Conservation (phyloP, 1,284 basidiomycete genomes). For the Entoloma clypeatum region DNA sequence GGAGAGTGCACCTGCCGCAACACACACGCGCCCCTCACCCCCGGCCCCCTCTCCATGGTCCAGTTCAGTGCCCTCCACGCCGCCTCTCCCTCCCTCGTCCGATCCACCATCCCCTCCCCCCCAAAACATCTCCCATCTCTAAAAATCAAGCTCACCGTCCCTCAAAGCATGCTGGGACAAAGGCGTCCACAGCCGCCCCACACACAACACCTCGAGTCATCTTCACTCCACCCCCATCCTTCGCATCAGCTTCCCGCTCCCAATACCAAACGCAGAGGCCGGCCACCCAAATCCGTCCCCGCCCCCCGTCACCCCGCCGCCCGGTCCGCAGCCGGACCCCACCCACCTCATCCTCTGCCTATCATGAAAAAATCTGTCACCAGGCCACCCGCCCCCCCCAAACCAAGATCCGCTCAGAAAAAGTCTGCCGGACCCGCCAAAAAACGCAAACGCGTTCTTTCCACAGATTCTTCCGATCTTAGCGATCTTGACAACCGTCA, state of each 20-base stretch:
- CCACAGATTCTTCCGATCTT: slow-evolving; percentile 35
- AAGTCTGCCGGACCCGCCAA: slow-evolving; percentile 28
- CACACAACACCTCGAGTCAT: slow-evolving; percentile 20
- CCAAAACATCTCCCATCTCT: slow-evolving; percentile 38
- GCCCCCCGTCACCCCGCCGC: slow-evolving; percentile 21
- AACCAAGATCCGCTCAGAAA: slow-evolving; percentile 38
- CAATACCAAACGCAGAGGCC: slow-evolving; percentile 48
- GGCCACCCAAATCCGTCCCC: slow-evolving; percentile 45
- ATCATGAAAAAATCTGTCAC: slow-evolving; percentile 30
- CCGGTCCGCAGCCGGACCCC: slow-evolving; percentile 16
- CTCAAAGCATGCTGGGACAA: slow-evolving; percentile 47
- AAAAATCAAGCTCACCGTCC: slow-evolving; percentile 75
- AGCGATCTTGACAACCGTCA: slow-evolving; percentile 34
- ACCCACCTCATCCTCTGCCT: slow-evolving; percentile 26
- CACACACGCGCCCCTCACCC: slow-evolving; percentile 28
- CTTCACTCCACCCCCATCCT: slow-evolving; percentile 9
- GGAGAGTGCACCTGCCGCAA: slow-evolving; percentile 72
- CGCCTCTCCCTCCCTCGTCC: slow-evolving; percentile 11
- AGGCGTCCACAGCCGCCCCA: slow-evolving; percentile 27
- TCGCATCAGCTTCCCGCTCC: slow-evolving; percentile 20
- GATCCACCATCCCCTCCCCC: slow-evolving; percentile 17
- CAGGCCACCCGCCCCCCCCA: slow-evolving; percentile 30
- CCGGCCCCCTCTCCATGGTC: slow-evolving; percentile 27
- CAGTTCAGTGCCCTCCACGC: slow-evolving; percentile 28
- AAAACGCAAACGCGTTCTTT: slow-evolving; percentile 31